A percentile compares a stretch with the other conserved stretches of the same genome.
These are phyloP conservation scores for Pythium vanterpoolii DNA, from an alignment of 352 stramenopile genomes.

Conservation along the genomic window DNA sequence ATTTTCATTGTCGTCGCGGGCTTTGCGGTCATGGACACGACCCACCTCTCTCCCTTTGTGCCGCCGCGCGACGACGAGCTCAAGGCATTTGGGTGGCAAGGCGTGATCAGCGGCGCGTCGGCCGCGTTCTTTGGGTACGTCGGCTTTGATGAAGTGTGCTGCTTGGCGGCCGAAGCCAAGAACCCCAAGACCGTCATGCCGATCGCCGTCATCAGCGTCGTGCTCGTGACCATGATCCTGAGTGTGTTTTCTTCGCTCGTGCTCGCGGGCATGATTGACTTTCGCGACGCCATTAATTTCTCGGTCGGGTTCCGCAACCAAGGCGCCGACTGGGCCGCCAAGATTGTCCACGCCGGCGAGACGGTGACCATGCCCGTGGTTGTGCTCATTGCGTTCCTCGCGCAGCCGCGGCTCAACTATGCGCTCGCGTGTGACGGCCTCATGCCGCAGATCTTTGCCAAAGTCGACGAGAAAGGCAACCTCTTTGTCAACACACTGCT, in stretches of 20 bases:
- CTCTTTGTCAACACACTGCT: slow-evolving; percentile 79
- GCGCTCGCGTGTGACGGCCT: slow-evolving; percentile 92
- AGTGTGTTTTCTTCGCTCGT: slow-evolving; percentile 79
- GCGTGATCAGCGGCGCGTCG: slow-evolving; percentile 78
- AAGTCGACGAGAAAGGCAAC: slow-evolving; percentile 77
- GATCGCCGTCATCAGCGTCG: slow-evolving; percentile 73
- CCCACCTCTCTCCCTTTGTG: slow-evolving; percentile 88
- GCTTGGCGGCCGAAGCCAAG: slow-evolving; percentile 77
- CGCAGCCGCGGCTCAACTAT: slow-evolving; percentile 92
- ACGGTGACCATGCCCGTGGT: slow-evolving; percentile 91
- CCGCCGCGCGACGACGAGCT: slow-evolving; percentile 31
- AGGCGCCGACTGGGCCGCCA: slow-evolving; percentile 37
- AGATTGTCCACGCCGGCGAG: slow-evolving; percentile 55
- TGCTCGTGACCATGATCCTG: slow-evolving; percentile 72
- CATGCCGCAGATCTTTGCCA: slow-evolving; percentile 88
- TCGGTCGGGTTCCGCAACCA: slow-evolving; percentile 40
- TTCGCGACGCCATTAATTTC: slow-evolving; percentile 29
- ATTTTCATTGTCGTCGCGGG: slow-evolving; percentile 91
- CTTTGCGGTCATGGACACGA: slow-evolving; percentile 72
- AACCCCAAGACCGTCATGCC: slow-evolving; percentile 80
- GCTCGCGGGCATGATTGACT: slow-evolving; percentile 76
- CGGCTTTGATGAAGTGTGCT: slow-evolving; percentile 94
- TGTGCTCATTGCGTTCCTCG: slow-evolving; percentile 91
- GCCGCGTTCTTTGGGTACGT: slow-evolving; percentile 93
- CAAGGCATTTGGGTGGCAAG: slow-evolving; percentile 38